Percentiles rank a stretch among this genome's conserved stretches.
Conservation (phyloP, 2,329 filamentous ascomycete species). For the Fusarium sp. region DNA sequence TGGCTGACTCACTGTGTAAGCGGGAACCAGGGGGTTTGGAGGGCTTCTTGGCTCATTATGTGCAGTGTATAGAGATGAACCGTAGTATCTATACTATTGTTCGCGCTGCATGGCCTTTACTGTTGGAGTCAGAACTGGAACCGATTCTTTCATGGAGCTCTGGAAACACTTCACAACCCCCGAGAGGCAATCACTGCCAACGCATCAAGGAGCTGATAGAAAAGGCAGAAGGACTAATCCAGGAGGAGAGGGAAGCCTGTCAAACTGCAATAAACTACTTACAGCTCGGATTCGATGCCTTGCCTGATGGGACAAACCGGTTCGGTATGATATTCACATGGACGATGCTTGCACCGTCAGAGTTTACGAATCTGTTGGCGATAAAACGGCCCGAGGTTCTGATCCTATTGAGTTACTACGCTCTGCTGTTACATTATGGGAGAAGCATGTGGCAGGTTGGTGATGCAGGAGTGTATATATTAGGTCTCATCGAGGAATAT, state of each 20-base stretch:
- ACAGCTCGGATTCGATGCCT: slow-evolving; percentile 26
- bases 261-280: background rate
- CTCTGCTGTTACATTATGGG: slow-evolving; percentile 20
- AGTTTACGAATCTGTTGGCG: slow-evolving; percentile 1
- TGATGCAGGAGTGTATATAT: slow-evolving; percentile 13
- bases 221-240: fast-evolving
- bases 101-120: background rate
- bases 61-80: slow-evolving; percentile 24
- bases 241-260: background rate
- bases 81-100: slow-evolving; percentile 21
- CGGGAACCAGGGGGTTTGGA: background rate
- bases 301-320: background rate
- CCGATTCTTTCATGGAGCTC: slow-evolving; percentile 16
- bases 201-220: background rate
- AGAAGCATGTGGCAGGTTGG: slow-evolving; percentile 23
- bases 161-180: background rate
- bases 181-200: slow-evolving; percentile 5
- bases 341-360: slow-evolving; percentile 23
- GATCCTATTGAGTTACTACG: slow-evolving; percentile 22
- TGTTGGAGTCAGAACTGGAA: slow-evolving; percentile 12
- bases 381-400: slow-evolving; percentile 4
- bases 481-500: slow-evolving; percentile 13
- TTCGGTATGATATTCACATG: slow-evolving; percentile 32
- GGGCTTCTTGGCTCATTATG: slow-evolving; percentile 1
- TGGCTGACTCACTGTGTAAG: slow-evolving; percentile 18